Evolutionary conservation across 1,139 yeast species (phyloP).

Genomic region (Saccharomyces hybrid): DNA sequence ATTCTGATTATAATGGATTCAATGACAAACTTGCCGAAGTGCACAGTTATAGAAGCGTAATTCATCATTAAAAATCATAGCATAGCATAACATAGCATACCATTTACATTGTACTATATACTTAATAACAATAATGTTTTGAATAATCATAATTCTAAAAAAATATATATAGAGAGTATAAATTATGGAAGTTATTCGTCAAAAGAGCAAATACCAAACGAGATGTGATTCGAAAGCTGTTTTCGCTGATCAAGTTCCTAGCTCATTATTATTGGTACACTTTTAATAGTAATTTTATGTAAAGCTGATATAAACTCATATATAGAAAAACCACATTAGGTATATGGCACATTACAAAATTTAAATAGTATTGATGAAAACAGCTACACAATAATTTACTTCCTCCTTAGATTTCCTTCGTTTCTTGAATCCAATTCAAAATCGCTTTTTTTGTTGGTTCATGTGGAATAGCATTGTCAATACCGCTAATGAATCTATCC

Average conservation of each 20-base stretch:
- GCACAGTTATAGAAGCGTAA: conserved; percentile 12
- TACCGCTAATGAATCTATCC: conserved; percentile 21
- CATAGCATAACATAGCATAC: background rate
- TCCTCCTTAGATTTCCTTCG: conserved; percentile 8
- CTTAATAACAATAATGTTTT: background rate
- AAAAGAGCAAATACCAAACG: too few relatives aligned
- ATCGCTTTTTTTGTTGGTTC: conserved; percentile 27
- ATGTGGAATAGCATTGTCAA: conserved; percentile 26
- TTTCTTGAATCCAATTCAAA: conserved; percentile 32
- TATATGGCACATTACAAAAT: background rate
- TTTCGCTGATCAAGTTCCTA: too few relatives aligned
- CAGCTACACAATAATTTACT: too few relatives aligned
- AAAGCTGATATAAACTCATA: background rate
- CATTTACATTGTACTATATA: background rate
- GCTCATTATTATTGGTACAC: background rate
- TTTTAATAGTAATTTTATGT: background rate
- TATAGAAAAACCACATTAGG: background rate
- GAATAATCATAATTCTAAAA: background rate
- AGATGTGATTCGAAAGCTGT: too few relatives aligned
- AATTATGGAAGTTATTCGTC: too few relatives aligned
- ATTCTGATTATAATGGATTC: background rate
- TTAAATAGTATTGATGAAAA: background rate
- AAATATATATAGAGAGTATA: background rate
- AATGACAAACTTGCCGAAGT: conserved; percentile 5
- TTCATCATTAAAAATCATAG: conserved; percentile 6